Evolutionary conservation across 140 eudicot genomes (phyloP), one percentile per base, ranked within the genome.

Genomic region (Bidens hawaiensis): DNA sequence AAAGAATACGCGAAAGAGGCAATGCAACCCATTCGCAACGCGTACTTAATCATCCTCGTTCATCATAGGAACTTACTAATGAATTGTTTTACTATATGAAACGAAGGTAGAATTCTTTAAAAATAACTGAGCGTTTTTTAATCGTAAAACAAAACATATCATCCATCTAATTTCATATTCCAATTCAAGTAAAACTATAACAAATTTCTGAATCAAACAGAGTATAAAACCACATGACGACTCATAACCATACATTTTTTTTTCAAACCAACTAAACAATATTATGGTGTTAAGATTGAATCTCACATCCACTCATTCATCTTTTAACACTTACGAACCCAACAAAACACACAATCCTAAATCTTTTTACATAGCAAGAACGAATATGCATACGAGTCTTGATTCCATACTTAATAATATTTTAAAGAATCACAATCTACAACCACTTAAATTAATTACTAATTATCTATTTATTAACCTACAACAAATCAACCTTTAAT

Each of bases 391-490:
- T n/a, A 53, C 2, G 4, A 26, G 8, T 53, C 21, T 53, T 26
- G 14, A 53, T 14, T n/a, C 16, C 40, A 14, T 13, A 14, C 21
- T 13, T 13, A 25, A 0, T 14, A 25, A 26, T 53, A 25, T n/a
- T 52, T 4, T 25, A 53, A 53, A 53, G 38, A 53, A 26, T 53
- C 60, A 53, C 36, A 25, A 53, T 53, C 60, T 53, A 24, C n/a
- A 53, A 53, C 14, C 38, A 4, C 38, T 53, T 53, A 1, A 47
- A 47, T n/a, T n/a, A n/a, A n/a, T n/a, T n/a, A n/a, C n/a, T 42
- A 42, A 9, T 42, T 4, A 42, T n/a, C 19, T 14, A n/a, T 15
- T n/a, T 5, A 42, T n/a, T 14, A 42, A 42, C 49, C 1, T 38
- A 38, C 10, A 16, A 45, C 1, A 4, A 47, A 53, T 26, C 33